Percentiles rank a stretch among this genome's conserved stretches.
phyloP scores from a whole-genome alignment of 768 basidiomycete species.

The Pholiota molesta region DNA sequence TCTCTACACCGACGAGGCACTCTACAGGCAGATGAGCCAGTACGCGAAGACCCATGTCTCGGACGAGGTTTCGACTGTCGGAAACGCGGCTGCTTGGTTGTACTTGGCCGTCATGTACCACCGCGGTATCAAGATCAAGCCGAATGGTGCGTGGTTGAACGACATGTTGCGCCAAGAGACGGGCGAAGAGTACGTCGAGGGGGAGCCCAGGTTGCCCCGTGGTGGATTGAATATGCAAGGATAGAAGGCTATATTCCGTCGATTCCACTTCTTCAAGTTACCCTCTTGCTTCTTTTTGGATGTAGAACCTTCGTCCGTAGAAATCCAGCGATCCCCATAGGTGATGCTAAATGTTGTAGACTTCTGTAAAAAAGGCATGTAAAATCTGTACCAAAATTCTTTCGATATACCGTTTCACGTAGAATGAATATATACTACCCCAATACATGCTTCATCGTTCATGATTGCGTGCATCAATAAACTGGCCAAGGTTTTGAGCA shows the following conservation, averaged over 20 bases:
- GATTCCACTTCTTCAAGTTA: neutral
- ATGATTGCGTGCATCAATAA: no score
- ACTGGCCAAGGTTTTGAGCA: neutral
- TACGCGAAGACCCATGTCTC: slow-evolving; percentile 78
- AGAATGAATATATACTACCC: no score
- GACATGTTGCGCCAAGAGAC: slow-evolving; percentile 79
- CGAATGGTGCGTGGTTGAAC: slow-evolving; percentile 84
- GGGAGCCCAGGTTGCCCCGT: slow-evolving; percentile 76
- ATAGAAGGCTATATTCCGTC: slow-evolving; percentile 18
- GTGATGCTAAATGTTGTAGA: neutral
- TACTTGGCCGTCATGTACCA: slow-evolving; percentile 79
- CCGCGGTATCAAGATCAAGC: slow-evolving; percentile 77
- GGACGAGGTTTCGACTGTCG: slow-evolving; percentile 85
- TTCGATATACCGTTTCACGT: neutral
- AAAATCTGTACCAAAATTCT: neutral
- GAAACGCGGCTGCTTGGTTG: slow-evolving; percentile 67
- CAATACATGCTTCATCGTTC: no score
- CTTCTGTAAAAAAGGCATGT: neutral
- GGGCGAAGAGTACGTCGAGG: slow-evolving; percentile 64
- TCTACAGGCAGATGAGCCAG: slow-evolving; percentile 65
- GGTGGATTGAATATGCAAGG: slow-evolving; percentile 59
- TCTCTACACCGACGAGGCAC: slow-evolving; percentile 72
- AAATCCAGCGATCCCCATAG: neutral
- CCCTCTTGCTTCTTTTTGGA: neutral
- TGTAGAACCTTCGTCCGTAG: neutral